A percentile compares a stretch with the other conserved stretches of the same genome.
These are phyloP conservation scores for Trichoderma semiorbis DNA, from an alignment of 2,329 filamentous ascomycete genomes.

Conservation along the genomic window DNA sequence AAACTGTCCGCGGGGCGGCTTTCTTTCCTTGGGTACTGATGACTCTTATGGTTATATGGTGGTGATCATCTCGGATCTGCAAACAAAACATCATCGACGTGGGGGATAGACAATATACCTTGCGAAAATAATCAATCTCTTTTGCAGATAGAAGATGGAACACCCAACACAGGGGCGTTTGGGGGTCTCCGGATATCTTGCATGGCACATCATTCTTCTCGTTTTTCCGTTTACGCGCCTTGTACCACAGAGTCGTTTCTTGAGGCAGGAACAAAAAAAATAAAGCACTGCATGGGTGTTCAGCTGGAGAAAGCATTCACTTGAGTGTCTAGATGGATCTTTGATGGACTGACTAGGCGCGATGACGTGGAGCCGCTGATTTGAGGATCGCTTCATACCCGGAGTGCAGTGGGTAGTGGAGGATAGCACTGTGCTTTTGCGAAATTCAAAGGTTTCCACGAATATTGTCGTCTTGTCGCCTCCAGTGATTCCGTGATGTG, in stretches of 20 bases:
- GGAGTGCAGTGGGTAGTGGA: constrained; percentile 46
- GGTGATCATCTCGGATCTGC: constrained; percentile 59
- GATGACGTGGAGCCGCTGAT: constrained; percentile 62
- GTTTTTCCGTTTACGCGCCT: constrained; percentile 45
- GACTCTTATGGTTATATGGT: constrained; percentile 47
- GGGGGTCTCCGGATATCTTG: constrained; percentile 78
- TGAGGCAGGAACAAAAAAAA: constrained; percentile 37
- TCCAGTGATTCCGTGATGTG: neutral
- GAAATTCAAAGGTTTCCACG: constrained; percentile 59
- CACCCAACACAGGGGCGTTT: constrained; percentile 68
- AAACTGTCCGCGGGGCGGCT: constrained; percentile 54
- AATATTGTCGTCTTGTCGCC: constrained; percentile 18
- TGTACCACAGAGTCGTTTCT: constrained; percentile 45
- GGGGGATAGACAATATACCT: constrained; percentile 47
- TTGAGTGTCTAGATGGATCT: constrained; percentile 49
- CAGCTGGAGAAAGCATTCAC: constrained; percentile 57
- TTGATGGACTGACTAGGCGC: constrained; percentile 39
- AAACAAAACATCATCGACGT: constrained; percentile 49
- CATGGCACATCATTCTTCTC: constrained; percentile 55
- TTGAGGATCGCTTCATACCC: constrained; percentile 62
- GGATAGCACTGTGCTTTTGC: constrained; percentile 54
- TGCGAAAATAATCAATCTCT: constrained; percentile 46
- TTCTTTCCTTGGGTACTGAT: constrained; percentile 49
- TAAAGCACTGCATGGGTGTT: constrained; percentile 52
- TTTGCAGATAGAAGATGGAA: constrained; percentile 72